Percentiles rank a stretch among this genome's conserved stretches.
These are phyloP conservation scores for Madurella fahalii DNA, from an alignment of 2,329 filamentous ascomycete species.

Conservation along the genomic window DNA sequence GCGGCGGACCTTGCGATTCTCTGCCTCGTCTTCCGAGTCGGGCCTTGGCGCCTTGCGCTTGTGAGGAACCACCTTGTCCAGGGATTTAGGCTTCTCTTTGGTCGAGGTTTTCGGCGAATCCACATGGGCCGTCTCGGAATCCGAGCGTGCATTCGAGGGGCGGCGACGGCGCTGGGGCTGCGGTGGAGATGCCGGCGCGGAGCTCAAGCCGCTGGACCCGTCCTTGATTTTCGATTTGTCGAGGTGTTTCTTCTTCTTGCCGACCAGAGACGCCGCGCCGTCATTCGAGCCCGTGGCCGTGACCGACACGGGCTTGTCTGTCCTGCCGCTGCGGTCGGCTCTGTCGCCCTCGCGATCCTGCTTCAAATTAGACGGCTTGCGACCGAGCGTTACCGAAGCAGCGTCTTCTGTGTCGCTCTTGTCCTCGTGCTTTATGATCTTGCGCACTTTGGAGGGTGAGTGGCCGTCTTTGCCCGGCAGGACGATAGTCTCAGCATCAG, in stretches of 20 bases:
- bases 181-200: slow-evolving; percentile 51
- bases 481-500: slow-evolving; percentile 69
- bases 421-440: slow-evolving; percentile 62
- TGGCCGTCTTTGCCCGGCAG: slow-evolving; percentile 61
- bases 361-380: slow-evolving; percentile 32
- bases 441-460: slow-evolving; percentile 60
- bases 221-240: slow-evolving; percentile 48
- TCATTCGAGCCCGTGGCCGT: slow-evolving; percentile 33
- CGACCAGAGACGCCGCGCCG: slow-evolving; percentile 32
- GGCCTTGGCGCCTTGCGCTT: slow-evolving; percentile 52
- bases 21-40: slow-evolving; percentile 56
- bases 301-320: slow-evolving; percentile 23
- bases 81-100: slow-evolving; percentile 45
- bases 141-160: slow-evolving; percentile 38
- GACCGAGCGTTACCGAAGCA: slow-evolving; percentile 33
- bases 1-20: slow-evolving; percentile 51
- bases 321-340: slow-evolving; percentile 27
- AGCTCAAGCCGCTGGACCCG: slow-evolving; percentile 54
- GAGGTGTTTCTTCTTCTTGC: slow-evolving; percentile 50
- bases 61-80: slow-evolving; percentile 44
- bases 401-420: slow-evolving; percentile 53
- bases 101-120: slow-evolving; percentile 42
- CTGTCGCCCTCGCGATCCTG: slow-evolving; percentile 32
- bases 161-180: slow-evolving; percentile 40
- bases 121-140: slow-evolving; percentile 49